A percentile compares a stretch with the other conserved stretches of the same genome.
These are phyloP conservation scores for Dictyostelium brefeldianum DNA, from an alignment of 78 protist species.

Conservation along the genomic window DNA sequence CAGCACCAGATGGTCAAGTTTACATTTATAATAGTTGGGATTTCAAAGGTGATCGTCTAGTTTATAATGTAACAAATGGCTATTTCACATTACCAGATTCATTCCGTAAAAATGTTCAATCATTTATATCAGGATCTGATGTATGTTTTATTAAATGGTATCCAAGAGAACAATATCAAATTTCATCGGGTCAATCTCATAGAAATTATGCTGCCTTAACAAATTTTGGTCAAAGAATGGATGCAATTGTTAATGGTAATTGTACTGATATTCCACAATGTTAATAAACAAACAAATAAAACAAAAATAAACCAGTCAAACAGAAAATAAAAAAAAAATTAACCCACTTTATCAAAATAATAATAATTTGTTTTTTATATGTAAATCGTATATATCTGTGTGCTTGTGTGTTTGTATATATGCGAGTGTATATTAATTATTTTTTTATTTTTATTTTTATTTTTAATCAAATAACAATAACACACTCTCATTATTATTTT, in stretches of 20 bases:
- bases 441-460: background rate
- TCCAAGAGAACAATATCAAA: slow-evolving; percentile 1
- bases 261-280: background rate
- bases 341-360: background rate
- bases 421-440: background rate
- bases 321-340: background rate
- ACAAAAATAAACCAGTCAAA: background rate
- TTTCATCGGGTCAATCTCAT: background rate
- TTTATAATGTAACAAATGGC: background rate
- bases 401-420: background rate
- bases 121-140: background rate
- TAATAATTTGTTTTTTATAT: background rate
- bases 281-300: background rate
- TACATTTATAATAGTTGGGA: background rate
- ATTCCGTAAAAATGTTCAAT: background rate
- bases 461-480: background rate
- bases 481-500: background rate
- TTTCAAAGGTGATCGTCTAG: background rate
- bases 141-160: background rate
- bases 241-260: background rate
- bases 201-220: background rate
- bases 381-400: background rate
- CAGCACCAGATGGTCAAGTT: slow-evolving; percentile 9
- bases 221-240: slow-evolving; percentile 1
- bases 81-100: background rate